Evolutionary conservation across 2,329 filamentous ascomycete species (phyloP), one percentile per base, ranked within the genome.

Genomic region (Fusarium sp.): DNA sequence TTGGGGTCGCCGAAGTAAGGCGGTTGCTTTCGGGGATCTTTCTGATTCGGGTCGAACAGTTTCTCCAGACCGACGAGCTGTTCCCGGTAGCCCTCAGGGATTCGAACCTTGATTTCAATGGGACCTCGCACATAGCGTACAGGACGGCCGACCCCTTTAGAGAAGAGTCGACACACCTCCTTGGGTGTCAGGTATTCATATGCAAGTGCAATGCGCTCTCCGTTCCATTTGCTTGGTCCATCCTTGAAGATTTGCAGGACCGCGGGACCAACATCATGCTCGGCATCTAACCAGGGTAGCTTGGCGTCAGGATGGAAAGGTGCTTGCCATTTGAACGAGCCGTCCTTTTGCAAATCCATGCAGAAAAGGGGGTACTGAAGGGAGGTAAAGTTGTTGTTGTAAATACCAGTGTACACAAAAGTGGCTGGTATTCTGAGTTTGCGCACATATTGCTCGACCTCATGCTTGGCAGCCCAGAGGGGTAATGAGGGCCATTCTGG

Each of bases 371-470:
- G 96, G 80, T 98, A 98, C 3, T 91, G 91, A 38, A 98, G 87
- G 52, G 94, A 96, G 36, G 96, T 98, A 84, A 98, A 99, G 82
- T 99, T 98, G 84, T 98, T 98, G 87, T 98, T 98, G 87, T 98
- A 99, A 78, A 98, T 98, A 68, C 96, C 96, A 15, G 95, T 94
- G 83, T 98, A 98, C 74, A 98, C 92, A 82, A 98, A 98, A 0
- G 96, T 98, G 2, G 95, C 91, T 0, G 94, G 94, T 17, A 98
- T 87, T 15, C 91, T 91, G 45, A 98, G 89, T 80, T 94, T 90
- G 66, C 94, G 91, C 58, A 98, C 89, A 82, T 98, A 97, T 62
- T 96, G 93, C 83, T 98, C 96, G 47, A 98, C 93, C 56, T 93
- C 92, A 83, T 97, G 95, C 83, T 99, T 99, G 70, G 92, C 92